Percentiles rank a stretch among this genome's conserved stretches.
phyloP scores from a whole-genome alignment of 495 filamentous ascomycete species.

The Bacidia rubella region DNA sequence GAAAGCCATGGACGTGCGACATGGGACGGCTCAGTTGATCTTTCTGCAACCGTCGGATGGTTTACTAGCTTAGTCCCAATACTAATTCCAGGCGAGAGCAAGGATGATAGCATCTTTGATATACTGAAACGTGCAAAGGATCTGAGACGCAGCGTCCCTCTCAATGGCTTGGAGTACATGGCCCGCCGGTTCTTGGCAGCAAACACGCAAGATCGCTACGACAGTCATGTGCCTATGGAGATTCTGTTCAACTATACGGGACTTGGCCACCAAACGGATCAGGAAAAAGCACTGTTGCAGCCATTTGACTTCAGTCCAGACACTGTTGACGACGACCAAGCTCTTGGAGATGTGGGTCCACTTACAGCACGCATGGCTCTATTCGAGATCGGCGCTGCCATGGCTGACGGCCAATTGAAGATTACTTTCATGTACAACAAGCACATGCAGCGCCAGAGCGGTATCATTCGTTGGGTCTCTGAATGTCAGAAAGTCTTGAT shows the following conservation, averaged over 20 bases:
- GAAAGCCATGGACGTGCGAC: slow-evolving; percentile 25
- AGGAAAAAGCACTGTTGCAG: slow-evolving; percentile 40
- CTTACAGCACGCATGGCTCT: slow-evolving; percentile 42
- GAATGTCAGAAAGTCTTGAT: slow-evolving; percentile 46
- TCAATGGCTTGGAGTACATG: slow-evolving; percentile 35
- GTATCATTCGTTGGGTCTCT: slow-evolving; percentile 46
- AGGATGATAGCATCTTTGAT: slow-evolving; percentile 24
- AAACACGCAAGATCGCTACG: slow-evolving; percentile 26
- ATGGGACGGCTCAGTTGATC: slow-evolving; percentile 17
- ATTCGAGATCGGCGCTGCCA: slow-evolving; percentile 47
- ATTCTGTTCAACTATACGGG: slow-evolving; percentile 59
- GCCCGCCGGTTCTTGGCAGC: slow-evolving; percentile 36
- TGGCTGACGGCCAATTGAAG: slow-evolving; percentile 45
- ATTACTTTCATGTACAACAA: slow-evolving; percentile 49
- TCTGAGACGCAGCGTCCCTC: slow-evolving; percentile 25
- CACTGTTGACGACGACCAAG: slow-evolving; percentile 39
- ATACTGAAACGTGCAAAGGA: slow-evolving; percentile 35
- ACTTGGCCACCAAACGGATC: slow-evolving; percentile 44
- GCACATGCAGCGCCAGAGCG: slow-evolving; percentile 40
- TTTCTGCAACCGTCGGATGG: slow-evolving; percentile 27
- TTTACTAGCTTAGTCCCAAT: slow-evolving; percentile 28
- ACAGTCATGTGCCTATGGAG: slow-evolving; percentile 47
- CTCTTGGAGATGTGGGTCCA: slow-evolving; percentile 32
- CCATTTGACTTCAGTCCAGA: not conserved
- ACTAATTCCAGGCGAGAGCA: slow-evolving; percentile 14